phyloP scores from a whole-genome alignment of 768 basidiomycete genomes.

The Hypholoma fasciculare region DNA sequence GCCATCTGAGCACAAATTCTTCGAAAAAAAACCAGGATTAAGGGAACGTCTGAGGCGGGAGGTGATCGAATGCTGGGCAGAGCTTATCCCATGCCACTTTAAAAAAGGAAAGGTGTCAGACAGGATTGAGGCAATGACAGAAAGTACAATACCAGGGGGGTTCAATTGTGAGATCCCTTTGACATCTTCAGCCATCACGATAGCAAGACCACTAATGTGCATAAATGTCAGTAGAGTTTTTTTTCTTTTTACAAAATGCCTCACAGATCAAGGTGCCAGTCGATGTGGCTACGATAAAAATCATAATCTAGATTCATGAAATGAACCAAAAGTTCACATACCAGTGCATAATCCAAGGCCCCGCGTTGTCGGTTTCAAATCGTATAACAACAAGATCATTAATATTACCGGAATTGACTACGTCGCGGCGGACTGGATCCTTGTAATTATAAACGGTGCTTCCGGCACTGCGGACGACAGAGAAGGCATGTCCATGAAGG shows the following conservation, averaged over 20 bases:
- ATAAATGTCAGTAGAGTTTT: too few relatives aligned
- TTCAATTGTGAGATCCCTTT: not conserved
- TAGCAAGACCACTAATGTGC: constrained; percentile 24
- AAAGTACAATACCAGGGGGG: not conserved
- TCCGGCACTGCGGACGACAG: constrained; percentile 40
- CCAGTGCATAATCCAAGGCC: constrained; percentile 45
- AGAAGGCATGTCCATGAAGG: constrained; percentile 40
- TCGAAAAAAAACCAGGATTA: not conserved
- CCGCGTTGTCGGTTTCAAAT: constrained; percentile 63
- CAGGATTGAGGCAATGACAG: not conserved
- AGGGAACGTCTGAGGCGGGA: not conserved
- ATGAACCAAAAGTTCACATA: constrained; percentile 2
- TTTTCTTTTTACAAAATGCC: not conserved
- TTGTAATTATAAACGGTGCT: constrained; percentile 33
- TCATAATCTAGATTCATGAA: not conserved
- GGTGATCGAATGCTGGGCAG: not conserved
- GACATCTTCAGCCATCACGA: constrained; percentile 28
- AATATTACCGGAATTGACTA: not conserved
- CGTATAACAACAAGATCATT: constrained; percentile 47
- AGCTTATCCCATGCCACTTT: not conserved
- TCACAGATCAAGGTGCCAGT: constrained; percentile 44
- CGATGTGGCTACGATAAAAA: constrained; percentile 23
- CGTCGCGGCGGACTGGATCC: constrained; percentile 44
- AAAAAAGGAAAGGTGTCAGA: not conserved
- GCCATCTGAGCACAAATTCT: too few relatives aligned